phyloP scores from a whole-genome alignment of 306 rosid genomes.

The Spatholobus suberectus region DNA sequence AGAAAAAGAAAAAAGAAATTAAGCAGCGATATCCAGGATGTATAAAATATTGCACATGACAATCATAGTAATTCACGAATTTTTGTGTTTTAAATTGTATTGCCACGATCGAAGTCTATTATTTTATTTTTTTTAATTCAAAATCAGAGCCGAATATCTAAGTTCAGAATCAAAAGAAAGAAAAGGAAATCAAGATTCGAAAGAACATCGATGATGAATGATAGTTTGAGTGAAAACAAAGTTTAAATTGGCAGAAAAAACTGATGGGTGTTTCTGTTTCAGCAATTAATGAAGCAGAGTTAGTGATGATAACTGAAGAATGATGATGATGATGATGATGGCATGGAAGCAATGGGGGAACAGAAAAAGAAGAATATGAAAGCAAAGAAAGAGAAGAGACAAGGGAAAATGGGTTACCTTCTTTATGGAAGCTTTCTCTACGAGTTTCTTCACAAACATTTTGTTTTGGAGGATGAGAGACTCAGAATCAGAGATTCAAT shows the following conservation, averaged over 20 bases:
- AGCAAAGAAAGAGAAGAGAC: neutral
- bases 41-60: neutral
- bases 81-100: conserved; percentile 1
- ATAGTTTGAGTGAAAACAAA: neutral
- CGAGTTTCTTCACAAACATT: conserved; percentile 91
- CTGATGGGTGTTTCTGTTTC: neutral
- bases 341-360: neutral
- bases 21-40: conserved; percentile 18
- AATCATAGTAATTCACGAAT: neutral
- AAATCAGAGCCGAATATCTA: conserved; percentile 5
- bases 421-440: conserved; percentile 80
- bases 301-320: neutral
- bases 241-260: neutral
- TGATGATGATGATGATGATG: neutral
- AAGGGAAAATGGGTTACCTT: conserved; percentile 54
- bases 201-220: conserved; percentile 2
- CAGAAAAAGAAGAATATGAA: neutral
- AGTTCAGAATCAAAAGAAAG: neutral
- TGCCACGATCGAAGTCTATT: conserved; percentile 28
- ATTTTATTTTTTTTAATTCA: no score
- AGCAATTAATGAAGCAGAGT: neutral
- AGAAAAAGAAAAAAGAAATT: neutral
- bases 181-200: neutral
- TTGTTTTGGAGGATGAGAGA: conserved; percentile 25
- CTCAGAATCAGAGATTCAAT: conserved; percentile 11